phyloP scores from a whole-genome alignment of 2,329 filamentous ascomycete species.

The Stemphylium lycopersici region DNA sequence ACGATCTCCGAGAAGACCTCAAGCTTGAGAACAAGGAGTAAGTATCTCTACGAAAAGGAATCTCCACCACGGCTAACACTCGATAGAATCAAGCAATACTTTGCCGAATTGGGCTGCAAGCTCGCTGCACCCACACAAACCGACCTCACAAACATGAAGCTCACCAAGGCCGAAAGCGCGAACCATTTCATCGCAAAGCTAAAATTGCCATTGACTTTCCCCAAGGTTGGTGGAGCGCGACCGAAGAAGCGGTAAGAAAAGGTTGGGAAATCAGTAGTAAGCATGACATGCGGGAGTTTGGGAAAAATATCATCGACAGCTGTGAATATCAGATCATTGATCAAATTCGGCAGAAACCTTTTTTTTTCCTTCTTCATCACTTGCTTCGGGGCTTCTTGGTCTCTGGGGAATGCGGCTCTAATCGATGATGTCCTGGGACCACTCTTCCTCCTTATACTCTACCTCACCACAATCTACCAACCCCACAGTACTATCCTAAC shows the following conservation, averaged over 20 bases:
- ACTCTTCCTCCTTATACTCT: too few relatives aligned
- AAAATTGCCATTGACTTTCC: conserved; percentile 80
- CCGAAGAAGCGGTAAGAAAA: conserved; percentile 21
- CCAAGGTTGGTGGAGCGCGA: conserved; percentile 58
- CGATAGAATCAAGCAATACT: conserved; percentile 68
- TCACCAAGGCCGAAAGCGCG: conserved; percentile 65
- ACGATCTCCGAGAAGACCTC: conserved; percentile 73
- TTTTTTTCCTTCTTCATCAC: too few relatives aligned
- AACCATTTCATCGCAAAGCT: conserved; percentile 72
- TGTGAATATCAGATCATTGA: too few relatives aligned
- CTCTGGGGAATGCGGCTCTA: too few relatives aligned
- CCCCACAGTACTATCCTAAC: not conserved
- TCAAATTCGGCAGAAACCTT: too few relatives aligned
- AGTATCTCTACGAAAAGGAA: conserved; percentile 5
- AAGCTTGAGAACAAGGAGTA: conserved; percentile 71
- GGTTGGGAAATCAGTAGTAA: not conserved
- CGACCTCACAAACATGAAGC: conserved; percentile 59
- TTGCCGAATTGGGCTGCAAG: conserved; percentile 75
- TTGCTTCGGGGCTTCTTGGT: too few relatives aligned
- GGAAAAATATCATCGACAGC: too few relatives aligned
- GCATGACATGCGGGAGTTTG: too few relatives aligned
- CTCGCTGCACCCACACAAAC: conserved; percentile 57
- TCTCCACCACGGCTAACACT: conserved; percentile 12
- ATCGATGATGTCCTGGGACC: too few relatives aligned
- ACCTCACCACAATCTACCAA: not conserved